A percentile compares a stretch with the other conserved stretches of the same genome.
Conservation (phyloP, 2,329 filamentous ascomycete species). For the Shiraia sp. region DNA sequence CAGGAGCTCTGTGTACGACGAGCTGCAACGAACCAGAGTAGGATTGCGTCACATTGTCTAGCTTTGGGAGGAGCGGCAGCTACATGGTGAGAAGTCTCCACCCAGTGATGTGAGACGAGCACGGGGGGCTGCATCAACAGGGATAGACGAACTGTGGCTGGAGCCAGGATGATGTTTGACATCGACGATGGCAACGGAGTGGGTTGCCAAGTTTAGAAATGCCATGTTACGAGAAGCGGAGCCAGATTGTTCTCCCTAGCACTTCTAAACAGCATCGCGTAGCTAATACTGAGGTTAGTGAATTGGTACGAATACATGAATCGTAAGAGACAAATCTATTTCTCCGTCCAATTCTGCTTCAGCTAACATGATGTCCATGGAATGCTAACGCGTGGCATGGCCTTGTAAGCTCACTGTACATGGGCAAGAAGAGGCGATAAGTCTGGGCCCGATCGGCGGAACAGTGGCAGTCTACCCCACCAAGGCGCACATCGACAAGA, state of each 20-base stretch:
- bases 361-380: too few relatives aligned
- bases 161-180: constrained; percentile 21
- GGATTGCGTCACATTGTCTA: constrained; percentile 43
- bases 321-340: too few relatives aligned
- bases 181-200: constrained; percentile 38
- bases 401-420: constrained; percentile 1
- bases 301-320: too few relatives aligned
- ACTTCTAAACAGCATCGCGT: neutral
- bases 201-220: constrained; percentile 24
- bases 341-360: too few relatives aligned
- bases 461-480: constrained; percentile 24
- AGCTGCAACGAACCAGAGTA: constrained; percentile 24
- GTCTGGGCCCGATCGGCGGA: constrained; percentile 35
- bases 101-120: constrained; percentile 32
- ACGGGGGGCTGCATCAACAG: constrained; percentile 25
- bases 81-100: constrained; percentile 27
- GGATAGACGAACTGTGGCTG: constrained; percentile 34
- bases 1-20: constrained; percentile 30
- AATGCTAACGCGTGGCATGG: neutral
- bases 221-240: constrained; percentile 18
- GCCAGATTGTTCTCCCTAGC: constrained; percentile 10
- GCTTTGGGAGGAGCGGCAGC: constrained; percentile 39
- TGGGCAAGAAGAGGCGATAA: constrained; percentile 12
- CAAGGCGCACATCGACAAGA: constrained; percentile 21
- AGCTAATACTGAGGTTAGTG: too few relatives aligned